Evolutionary conservation across 805 yeast species (phyloP).

Genomic region (Saccharomyces jurei): DNA sequence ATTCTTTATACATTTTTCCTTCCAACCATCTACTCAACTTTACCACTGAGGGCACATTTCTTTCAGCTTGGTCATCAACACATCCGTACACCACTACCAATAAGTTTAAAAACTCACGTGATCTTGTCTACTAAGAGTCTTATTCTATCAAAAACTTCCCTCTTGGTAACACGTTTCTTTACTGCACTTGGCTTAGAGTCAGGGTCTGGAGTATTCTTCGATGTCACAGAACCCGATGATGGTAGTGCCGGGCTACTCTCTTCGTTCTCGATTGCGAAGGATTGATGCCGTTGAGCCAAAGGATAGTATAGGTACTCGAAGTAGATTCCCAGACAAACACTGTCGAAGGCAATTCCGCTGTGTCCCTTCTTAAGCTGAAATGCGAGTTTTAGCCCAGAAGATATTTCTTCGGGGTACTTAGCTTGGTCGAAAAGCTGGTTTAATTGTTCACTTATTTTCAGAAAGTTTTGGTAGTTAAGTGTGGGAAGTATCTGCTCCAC

Average conservation of each 20-base stretch:
- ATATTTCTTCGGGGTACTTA: slow-evolving; percentile 12
- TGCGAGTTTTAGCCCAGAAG: slow-evolving; percentile 21
- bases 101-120: slow-evolving; percentile 7
- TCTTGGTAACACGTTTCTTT: slow-evolving; percentile 29
- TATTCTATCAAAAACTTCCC: slow-evolving; percentile 28
- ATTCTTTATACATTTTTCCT: not conserved
- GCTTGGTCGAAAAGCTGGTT: slow-evolving; percentile 11
- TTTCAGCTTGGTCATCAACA: not conserved
- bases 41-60: not conserved
- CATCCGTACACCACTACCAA: not conserved
- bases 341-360: slow-evolving; percentile 28
- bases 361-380: slow-evolving; percentile 27
- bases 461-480: slow-evolving; percentile 20
- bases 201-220: not conserved
- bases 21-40: not conserved
- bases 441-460: slow-evolving; percentile 17
- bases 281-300: slow-evolving; percentile 1
- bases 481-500: slow-evolving; percentile 22
- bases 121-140: slow-evolving; percentile 21
- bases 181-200: slow-evolving; percentile 7
- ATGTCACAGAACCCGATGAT: not conserved
- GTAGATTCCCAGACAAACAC: slow-evolving; percentile 24
- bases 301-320: slow-evolving; percentile 27
- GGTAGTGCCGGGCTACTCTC: not conserved
- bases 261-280: not conserved